Conservation (phyloP, 768 basidiomycete genomes). For the Leccinum longicurvipes region DNA sequence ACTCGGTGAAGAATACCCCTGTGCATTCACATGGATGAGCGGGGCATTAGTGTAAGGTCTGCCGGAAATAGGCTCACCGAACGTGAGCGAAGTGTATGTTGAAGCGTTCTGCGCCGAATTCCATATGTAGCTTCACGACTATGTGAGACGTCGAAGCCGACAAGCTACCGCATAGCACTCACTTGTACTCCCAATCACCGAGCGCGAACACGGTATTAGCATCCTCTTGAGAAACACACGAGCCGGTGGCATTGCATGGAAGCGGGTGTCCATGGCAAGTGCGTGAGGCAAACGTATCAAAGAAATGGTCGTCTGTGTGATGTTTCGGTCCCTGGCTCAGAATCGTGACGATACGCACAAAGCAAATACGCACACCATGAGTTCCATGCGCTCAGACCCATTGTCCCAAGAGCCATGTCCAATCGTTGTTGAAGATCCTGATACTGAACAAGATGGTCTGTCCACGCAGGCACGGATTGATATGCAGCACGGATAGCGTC, state of each 20-base stretch:
- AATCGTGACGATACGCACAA: background rate
- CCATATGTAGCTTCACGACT: conserved; percentile 43
- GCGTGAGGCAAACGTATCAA: conserved; percentile 49
- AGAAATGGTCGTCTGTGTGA: conserved; percentile 39
- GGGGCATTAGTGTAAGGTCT: background rate
- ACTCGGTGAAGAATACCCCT: conserved; percentile 47
- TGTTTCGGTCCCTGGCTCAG: background rate
- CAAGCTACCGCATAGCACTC: conserved; percentile 7
- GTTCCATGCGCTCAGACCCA: conserved; percentile 39
- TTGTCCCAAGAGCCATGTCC: conserved; percentile 39
- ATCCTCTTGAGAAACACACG: conserved; percentile 41
- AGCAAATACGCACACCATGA: conserved; percentile 40
- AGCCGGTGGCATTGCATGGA: conserved; percentile 42
- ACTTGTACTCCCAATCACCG: conserved; percentile 62
- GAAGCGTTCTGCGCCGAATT: conserved; percentile 44
- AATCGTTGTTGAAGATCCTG: conserved; percentile 37
- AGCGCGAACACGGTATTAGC: conserved; percentile 52
- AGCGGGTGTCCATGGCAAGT: conserved; percentile 41
- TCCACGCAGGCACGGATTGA: conserved; percentile 46
- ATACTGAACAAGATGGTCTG: conserved; percentile 39
- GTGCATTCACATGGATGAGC: background rate
- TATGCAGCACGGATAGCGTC: conserved; percentile 37
- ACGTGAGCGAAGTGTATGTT: conserved; percentile 42
- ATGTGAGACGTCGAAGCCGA: background rate
- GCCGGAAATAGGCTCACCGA: conserved; percentile 31